Percentiles rank a stretch among this genome's conserved stretches.
phyloP scores from a whole-genome alignment of 306 rosid genomes.

The Rosa multiflora region DNA sequence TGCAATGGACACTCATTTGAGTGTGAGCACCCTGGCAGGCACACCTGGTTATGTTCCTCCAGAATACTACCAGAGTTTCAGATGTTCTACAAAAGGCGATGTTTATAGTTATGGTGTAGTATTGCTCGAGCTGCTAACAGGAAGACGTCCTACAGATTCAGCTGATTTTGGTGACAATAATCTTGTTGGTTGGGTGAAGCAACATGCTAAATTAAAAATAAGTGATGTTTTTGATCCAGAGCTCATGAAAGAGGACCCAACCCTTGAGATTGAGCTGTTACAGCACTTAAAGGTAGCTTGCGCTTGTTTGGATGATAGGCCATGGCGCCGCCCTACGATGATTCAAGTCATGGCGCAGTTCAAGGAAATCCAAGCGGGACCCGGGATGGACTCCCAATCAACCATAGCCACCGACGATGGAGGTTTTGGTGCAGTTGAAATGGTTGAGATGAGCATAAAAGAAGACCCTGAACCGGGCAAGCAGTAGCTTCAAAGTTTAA shows the following conservation, averaged over 20 bases:
- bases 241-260: slow-evolving; percentile 84
- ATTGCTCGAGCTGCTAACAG: slow-evolving; percentile 82
- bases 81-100: slow-evolving; percentile 89
- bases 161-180: slow-evolving; percentile 93
- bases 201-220: slow-evolving; percentile 74
- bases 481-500: slow-evolving; percentile 34
- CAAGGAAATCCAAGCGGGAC: slow-evolving; percentile 91
- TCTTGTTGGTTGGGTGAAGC: slow-evolving; percentile 98
- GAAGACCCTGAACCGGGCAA: slow-evolving; percentile 76
- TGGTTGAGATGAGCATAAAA: slow-evolving; percentile 85
- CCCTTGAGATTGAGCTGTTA: slow-evolving; percentile 74
- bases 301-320: slow-evolving; percentile 87
- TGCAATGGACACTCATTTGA: slow-evolving; percentile 95
- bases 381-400: slow-evolving; percentile 82
- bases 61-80: slow-evolving; percentile 92
- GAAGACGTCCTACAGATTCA: slow-evolving; percentile 86
- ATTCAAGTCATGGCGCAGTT: slow-evolving; percentile 89
- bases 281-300: slow-evolving; percentile 83
- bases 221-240: slow-evolving; percentile 79
- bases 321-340: slow-evolving; percentile 81
- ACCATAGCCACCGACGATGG: slow-evolving; percentile 64
- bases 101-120: slow-evolving; percentile 96
- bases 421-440: slow-evolving; percentile 54
- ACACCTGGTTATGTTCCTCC: slow-evolving; percentile 99
- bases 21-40: slow-evolving; percentile 95